Conservation (phyloP, 2,329 filamentous ascomycete genomes). For the Pseudodiploospora longispora region DNA sequence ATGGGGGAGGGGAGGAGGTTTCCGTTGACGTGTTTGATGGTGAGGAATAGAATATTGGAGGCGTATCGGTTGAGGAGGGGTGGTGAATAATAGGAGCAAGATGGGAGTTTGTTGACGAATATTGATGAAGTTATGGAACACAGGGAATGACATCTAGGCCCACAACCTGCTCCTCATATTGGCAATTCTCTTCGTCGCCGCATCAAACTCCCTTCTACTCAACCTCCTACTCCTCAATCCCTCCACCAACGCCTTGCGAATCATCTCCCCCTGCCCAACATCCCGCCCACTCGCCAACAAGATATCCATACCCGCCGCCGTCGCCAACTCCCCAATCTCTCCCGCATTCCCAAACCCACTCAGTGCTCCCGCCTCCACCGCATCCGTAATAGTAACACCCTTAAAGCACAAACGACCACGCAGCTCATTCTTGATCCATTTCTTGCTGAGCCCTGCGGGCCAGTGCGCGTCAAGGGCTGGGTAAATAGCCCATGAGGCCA, state of each 20-base stretch:
- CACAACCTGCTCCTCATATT: conserved; percentile 7
- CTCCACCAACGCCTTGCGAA: conserved; percentile 9
- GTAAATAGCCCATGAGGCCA: conserved; percentile 14
- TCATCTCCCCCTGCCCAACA: conserved; percentile 10
- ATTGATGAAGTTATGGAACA: not conserved
- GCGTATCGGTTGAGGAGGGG: conserved; percentile 20
- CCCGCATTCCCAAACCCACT: conserved; percentile 5
- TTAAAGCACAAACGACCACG: conserved; percentile 11
- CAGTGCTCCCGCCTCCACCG: conserved; percentile 12
- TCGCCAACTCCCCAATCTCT: conserved; percentile 7
- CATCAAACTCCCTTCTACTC: conserved; percentile 10
- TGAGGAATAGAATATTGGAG: conserved; percentile 20
- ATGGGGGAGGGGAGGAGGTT: conserved; percentile 19
- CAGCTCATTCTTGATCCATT: conserved; percentile 12
- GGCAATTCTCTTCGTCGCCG: conserved; percentile 11
- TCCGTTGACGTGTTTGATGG: conserved; percentile 21
- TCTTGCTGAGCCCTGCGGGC: conserved; percentile 13
- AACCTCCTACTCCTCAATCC: conserved; percentile 6
- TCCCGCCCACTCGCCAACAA: conserved; percentile 12
- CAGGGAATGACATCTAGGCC: not conserved
- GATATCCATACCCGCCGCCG: conserved; percentile 12
- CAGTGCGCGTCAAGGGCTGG: conserved; percentile 9
- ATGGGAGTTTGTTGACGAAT: not conserved
- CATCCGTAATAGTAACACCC: conserved; percentile 13
- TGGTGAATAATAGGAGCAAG: conserved; percentile 1